Percentiles rank a stretch among this genome's conserved stretches.
These are phyloP conservation scores for Yamadazyma ubonensis DNA, from an alignment of 805 yeast genomes.

Conservation along the genomic window DNA sequence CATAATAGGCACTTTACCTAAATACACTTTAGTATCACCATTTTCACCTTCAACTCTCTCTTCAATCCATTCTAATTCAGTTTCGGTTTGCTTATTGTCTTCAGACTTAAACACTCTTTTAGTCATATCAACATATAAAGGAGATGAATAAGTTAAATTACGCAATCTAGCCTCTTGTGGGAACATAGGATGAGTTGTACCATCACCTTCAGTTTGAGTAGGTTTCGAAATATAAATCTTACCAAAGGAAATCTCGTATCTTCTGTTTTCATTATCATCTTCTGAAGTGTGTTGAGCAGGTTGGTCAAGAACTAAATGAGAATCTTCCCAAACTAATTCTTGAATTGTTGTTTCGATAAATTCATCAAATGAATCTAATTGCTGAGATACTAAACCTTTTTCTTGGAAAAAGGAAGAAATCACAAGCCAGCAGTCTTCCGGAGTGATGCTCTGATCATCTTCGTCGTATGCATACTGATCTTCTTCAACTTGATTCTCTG, in stretches of 20 bases:
- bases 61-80: slow-evolving; percentile 55
- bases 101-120: slow-evolving; percentile 83
- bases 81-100: slow-evolving; percentile 53
- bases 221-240: slow-evolving; percentile 96
- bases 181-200: slow-evolving; percentile 97
- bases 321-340: slow-evolving; percentile 94
- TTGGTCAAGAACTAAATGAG: slow-evolving; percentile 90
- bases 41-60: slow-evolving; percentile 53
- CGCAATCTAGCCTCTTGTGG: slow-evolving; percentile 98
- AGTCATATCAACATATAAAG: slow-evolving; percentile 92
- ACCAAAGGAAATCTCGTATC: slow-evolving; percentile 97
- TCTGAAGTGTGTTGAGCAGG: slow-evolving; percentile 97
- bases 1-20: slow-evolving; percentile 98
- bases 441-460: slow-evolving; percentile 66
- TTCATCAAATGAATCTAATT: slow-evolving; percentile 96
- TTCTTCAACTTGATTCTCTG: slow-evolving; percentile 20
- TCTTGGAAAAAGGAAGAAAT: slow-evolving; percentile 94
- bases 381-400: slow-evolving; percentile 96
- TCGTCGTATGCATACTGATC: slow-evolving; percentile 76
- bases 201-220: slow-evolving; percentile 98
- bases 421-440: slow-evolving; percentile 99
- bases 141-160: slow-evolving; percentile 94
- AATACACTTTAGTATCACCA: slow-evolving; percentile 68
- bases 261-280: slow-evolving; percentile 82
- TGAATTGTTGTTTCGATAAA: slow-evolving; percentile 95